These are phyloP conservation scores for Bacterosira constricta DNA, from an alignment of 108 stramenopile genomes.

Conservation along the genomic window DNA sequence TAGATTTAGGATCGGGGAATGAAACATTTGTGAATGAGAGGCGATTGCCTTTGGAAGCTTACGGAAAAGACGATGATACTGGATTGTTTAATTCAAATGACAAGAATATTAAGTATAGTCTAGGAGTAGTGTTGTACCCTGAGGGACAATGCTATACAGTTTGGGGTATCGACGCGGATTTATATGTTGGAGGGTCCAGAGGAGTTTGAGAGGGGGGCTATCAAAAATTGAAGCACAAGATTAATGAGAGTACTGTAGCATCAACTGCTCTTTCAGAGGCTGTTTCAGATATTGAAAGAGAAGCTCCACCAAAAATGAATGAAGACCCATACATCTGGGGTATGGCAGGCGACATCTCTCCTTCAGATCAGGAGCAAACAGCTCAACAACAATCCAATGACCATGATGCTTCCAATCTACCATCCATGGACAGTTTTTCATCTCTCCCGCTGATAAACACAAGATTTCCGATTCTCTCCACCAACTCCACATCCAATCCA, in stretches of 20 bases:
- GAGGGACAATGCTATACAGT: conserved; percentile 73
- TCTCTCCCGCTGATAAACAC: conserved; percentile 11
- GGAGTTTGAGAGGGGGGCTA: conserved; percentile 57
- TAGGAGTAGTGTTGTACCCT: conserved; percentile 73
- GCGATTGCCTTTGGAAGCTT: conserved; percentile 54
- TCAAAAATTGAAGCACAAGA: background rate
- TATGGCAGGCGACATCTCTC: conserved; percentile 31
- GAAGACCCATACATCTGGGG: conserved; percentile 51
- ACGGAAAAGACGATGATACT: conserved; percentile 41
- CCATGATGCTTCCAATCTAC: too few relatives aligned
- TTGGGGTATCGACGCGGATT: conserved; percentile 71
- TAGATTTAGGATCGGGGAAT: conserved; percentile 64
- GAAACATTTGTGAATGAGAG: conserved; percentile 72
- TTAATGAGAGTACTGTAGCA: background rate
- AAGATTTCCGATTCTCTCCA: conserved; percentile 60
- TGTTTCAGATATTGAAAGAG: too few relatives aligned
- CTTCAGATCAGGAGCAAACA: conserved; percentile 1
- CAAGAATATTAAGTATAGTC: conserved; percentile 42
- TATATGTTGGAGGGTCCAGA: conserved; percentile 70
- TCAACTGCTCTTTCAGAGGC: too few relatives aligned
- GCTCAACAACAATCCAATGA: conserved; percentile 1
- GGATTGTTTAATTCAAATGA: background rate
- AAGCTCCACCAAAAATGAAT: background rate
- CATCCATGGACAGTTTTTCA: conserved; percentile 48
- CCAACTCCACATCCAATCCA: conserved; percentile 55